Conservation (phyloP, 768 basidiomycete genomes). For the Ramaria sp. region DNA sequence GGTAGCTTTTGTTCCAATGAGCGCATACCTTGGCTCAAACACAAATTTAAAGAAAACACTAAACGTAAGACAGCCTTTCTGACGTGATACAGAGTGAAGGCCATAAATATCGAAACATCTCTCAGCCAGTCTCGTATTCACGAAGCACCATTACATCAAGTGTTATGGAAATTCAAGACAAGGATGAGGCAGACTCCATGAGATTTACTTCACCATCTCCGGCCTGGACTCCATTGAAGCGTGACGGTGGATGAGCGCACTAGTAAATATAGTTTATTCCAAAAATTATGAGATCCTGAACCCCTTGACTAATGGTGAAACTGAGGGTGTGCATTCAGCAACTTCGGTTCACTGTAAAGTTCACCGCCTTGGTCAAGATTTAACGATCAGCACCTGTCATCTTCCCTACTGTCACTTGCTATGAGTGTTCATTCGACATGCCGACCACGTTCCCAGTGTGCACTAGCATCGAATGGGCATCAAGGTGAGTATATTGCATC, state of each 20-base stretch:
- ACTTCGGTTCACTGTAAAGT: neutral
- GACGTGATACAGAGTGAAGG: constrained; percentile 96
- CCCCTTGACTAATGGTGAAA: constrained; percentile 96
- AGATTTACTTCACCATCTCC: constrained; percentile 94
- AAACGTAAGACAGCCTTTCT: constrained; percentile 53
- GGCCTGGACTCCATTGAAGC: constrained; percentile 97
- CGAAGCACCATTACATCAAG: constrained; percentile 27
- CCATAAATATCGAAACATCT: constrained; percentile 49
- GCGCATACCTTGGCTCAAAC: constrained; percentile 11
- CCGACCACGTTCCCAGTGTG: constrained; percentile 96
- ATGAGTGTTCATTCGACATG: constrained; percentile 98
- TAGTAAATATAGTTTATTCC: constrained; percentile 90
- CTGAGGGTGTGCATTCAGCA: constrained; percentile 57
- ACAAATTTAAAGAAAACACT: neutral
- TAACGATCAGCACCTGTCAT: constrained; percentile 96
- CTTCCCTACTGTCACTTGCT: constrained; percentile 89
- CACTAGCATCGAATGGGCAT: constrained; percentile 99
- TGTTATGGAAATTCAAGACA: constrained; percentile 97
- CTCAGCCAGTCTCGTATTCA: neutral
- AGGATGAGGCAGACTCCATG: constrained; percentile 88
- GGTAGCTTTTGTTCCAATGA: constrained; percentile 95
- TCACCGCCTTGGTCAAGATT: constrained; percentile 50
- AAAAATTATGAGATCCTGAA: constrained; percentile 89
- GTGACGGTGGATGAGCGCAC: constrained; percentile 95
- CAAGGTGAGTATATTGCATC: constrained; percentile 27